A percentile compares a stretch with the other conserved stretches of the same genome.
Evolutionary conservation across 768 basidiomycete species (phyloP).

Genomic region (Lepiota brunneoincarnata): DNA sequence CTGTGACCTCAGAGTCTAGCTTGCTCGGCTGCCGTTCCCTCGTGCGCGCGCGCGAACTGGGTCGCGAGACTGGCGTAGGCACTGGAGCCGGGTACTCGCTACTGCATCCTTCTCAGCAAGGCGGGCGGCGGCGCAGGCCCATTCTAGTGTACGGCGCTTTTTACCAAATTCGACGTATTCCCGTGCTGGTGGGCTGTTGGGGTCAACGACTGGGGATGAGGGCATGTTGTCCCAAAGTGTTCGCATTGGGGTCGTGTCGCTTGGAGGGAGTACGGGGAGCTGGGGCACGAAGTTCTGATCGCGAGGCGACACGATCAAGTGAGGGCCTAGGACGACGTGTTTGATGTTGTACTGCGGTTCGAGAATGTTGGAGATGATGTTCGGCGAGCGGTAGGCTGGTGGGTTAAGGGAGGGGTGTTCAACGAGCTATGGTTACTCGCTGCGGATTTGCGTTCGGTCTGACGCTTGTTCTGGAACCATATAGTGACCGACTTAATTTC

Average conservation of each 20-base stretch:
- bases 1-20: constrained; percentile 46
- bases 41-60: constrained; percentile 9
- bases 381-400: constrained; percentile 17
- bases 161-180: constrained; percentile 48
- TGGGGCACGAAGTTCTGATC: constrained; percentile 44
- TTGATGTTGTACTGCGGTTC: constrained; percentile 24
- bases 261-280: constrained; percentile 40
- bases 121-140: constrained; percentile 68
- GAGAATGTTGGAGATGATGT: constrained; percentile 30
- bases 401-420: constrained; percentile 18
- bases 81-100: constrained; percentile 6
- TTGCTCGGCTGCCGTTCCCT: constrained; percentile 12
- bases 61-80: constrained; percentile 9
- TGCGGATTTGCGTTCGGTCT: constrained; percentile 60
- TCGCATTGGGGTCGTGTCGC: constrained; percentile 31
- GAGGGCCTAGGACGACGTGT: constrained; percentile 37
- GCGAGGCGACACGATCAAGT: constrained; percentile 58
- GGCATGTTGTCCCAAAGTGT: constrained; percentile 57
- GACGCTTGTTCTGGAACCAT: constrained; percentile 84
- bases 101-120: constrained; percentile 42
- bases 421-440: constrained; percentile 32
- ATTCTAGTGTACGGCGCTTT: constrained; percentile 58
- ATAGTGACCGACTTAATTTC: constrained; percentile 72
- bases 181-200: constrained; percentile 48
- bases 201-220: constrained; percentile 57